Evolutionary conservation across 345 rosid genomes (phyloP).

Genomic region (Brassica incana): DNA sequence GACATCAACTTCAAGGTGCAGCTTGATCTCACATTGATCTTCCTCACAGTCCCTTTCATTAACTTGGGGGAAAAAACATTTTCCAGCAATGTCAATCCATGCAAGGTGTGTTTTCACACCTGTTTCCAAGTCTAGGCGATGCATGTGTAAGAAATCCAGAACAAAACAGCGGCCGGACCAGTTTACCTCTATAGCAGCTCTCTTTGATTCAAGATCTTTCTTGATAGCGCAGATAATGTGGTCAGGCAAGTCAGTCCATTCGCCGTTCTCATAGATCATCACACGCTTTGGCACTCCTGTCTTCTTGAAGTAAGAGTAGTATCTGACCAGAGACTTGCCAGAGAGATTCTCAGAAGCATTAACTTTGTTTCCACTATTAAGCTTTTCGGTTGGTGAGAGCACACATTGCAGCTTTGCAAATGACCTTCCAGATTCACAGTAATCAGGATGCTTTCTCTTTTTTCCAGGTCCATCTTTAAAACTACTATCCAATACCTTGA

Average conservation of each 20-base stretch:
- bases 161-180: constrained; percentile 47
- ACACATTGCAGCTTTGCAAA: constrained; percentile 34
- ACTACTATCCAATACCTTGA: constrained; percentile 53
- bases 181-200: constrained; percentile 56
- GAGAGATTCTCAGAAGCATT: constrained; percentile 33
- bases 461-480: constrained; percentile 34
- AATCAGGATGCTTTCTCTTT: constrained; percentile 51
- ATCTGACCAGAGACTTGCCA: constrained; percentile 50
- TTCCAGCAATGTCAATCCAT: constrained; percentile 86
- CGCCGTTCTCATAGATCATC: constrained; percentile 66
- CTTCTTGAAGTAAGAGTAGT: constrained; percentile 66
- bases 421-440: constrained; percentile 48
- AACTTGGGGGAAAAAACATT: constrained; percentile 64
- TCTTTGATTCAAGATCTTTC: constrained; percentile 67
- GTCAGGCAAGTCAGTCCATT: constrained; percentile 70
- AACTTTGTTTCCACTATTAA: constrained; percentile 28
- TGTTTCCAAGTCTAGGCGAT: constrained; percentile 59
- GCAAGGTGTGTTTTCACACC: constrained; percentile 66
- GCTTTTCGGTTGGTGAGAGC: constrained; percentile 35
- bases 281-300: constrained; percentile 70
- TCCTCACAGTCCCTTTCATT: constrained; percentile 38
- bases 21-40: constrained; percentile 55
- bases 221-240: constrained; percentile 42
- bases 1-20: constrained; percentile 76
- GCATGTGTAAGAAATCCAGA: constrained; percentile 87